Conservation (phyloP, 768 basidiomycete genomes). For the Tylopilus cervinicoccineus region DNA sequence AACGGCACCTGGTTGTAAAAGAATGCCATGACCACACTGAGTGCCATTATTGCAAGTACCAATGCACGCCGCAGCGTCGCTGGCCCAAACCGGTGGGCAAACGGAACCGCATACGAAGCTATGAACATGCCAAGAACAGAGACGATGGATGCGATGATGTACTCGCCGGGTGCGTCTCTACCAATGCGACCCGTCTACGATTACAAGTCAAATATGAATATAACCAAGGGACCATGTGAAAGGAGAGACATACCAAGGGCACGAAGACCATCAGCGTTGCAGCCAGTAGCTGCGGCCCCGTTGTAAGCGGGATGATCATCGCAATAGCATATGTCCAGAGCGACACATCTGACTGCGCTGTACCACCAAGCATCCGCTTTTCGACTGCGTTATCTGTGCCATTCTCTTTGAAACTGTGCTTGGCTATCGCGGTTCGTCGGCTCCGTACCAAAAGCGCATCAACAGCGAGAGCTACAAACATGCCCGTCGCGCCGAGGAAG, state of each 20-base stretch:
- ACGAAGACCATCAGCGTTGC: constrained; percentile 84
- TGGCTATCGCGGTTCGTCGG: constrained; percentile 16
- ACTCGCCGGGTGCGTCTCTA: constrained; percentile 78
- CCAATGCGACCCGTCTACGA: constrained; percentile 78
- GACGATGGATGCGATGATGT: constrained; percentile 81
- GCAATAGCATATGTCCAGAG: constrained; percentile 63
- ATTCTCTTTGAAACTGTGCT: background rate
- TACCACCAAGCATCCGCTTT: background rate
- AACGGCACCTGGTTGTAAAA: constrained; percentile 65
- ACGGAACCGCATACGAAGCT: constrained; percentile 60
- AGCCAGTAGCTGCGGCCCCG: constrained; percentile 53
- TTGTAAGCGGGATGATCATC: constrained; percentile 49
- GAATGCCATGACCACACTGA: constrained; percentile 50
- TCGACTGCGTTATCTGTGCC: background rate
- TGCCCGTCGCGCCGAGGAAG: constrained; percentile 56
- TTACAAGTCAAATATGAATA: constrained; percentile 1
- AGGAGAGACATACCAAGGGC: constrained; percentile 55
- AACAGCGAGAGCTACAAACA: constrained; percentile 53
- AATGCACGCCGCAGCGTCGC: constrained; percentile 37
- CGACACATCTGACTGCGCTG: constrained; percentile 38
- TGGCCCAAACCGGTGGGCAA: constrained; percentile 68
- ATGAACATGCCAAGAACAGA: constrained; percentile 52
- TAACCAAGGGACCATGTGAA: constrained; percentile 1
- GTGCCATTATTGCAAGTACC: constrained; percentile 42
- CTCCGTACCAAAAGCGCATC: constrained; percentile 39